Conservation (phyloP, 2,329 filamentous ascomycete genomes). For the Ilyonectria robusta region DNA sequence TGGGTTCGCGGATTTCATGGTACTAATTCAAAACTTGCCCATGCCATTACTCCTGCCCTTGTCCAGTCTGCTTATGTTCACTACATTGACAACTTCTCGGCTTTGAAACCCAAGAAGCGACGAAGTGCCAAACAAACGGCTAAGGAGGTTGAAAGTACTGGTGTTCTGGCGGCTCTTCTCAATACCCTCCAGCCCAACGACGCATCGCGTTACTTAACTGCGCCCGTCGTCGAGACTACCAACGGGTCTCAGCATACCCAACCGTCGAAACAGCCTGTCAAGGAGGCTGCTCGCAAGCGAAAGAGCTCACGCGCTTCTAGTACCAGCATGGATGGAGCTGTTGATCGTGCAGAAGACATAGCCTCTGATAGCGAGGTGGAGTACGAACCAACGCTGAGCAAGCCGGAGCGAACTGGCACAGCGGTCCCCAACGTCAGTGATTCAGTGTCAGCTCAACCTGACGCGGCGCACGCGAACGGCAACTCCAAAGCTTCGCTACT, state of each 20-base stretch:
- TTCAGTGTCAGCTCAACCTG: constrained; percentile 7
- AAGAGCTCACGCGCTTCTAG: constrained; percentile 40
- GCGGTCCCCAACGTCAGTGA: constrained; percentile 24
- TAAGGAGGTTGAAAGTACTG: constrained; percentile 45
- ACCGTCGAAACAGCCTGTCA: constrained; percentile 15
- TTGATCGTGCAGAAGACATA: constrained; percentile 22
- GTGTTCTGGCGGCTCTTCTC: constrained; percentile 43
- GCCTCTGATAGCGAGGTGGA: constrained; percentile 47
- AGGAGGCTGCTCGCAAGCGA: constrained; percentile 23
- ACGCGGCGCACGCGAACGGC: constrained; percentile 29
- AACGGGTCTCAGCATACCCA: constrained; percentile 19
- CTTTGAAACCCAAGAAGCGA: constrained; percentile 52
- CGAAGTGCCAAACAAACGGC: constrained; percentile 50
- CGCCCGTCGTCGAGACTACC: background rate
- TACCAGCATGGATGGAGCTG: constrained; percentile 38
- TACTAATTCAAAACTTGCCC: constrained; percentile 43
- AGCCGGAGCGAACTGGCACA: constrained; percentile 25
- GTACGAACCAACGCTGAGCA: constrained; percentile 43
- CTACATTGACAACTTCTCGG: constrained; percentile 51
- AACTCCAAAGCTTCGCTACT: constrained; percentile 11
- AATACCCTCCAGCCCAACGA: constrained; percentile 33
- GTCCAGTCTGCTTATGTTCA: constrained; percentile 47
- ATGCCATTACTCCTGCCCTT: constrained; percentile 44
- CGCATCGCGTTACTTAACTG: background rate
- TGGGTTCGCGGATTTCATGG: constrained; percentile 52